phyloP scores from a whole-genome alignment of 768 basidiomycete genomes.

The Mrakia gelida region DNA sequence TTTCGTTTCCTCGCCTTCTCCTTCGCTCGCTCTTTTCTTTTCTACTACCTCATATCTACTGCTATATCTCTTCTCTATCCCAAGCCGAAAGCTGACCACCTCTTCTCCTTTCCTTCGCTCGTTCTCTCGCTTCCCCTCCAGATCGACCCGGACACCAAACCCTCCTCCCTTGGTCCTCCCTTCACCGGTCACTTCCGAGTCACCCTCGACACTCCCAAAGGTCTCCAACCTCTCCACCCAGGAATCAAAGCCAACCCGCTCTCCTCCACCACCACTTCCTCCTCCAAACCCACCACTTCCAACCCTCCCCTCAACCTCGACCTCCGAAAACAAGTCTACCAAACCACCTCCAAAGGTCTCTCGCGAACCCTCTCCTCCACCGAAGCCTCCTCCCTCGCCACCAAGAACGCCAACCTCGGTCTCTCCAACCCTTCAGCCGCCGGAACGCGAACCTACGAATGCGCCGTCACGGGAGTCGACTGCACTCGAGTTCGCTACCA shows the following conservation, averaged over 20 bases:
- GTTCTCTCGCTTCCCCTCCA: conserved; percentile 42
- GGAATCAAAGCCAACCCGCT: conserved; percentile 43
- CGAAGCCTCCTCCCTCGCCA: conserved; percentile 65
- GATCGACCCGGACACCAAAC: conserved; percentile 96
- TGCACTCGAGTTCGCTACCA: conserved; percentile 86
- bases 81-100: neutral
- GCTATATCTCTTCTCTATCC: neutral
- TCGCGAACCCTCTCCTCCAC: conserved; percentile 62
- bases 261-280: conserved; percentile 1
- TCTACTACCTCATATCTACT: neutral
- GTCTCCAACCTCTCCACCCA: conserved; percentile 79
- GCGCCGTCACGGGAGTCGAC: conserved; percentile 93
- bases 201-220: conserved; percentile 91
- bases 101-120: neutral
- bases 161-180: conserved; percentile 88
- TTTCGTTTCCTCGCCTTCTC: neutral
- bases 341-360: conserved; percentile 72
- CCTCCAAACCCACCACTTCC: conserved; percentile 35
- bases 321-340: conserved; percentile 80
- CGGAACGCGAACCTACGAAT: conserved; percentile 56
- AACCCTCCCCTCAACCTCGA: conserved; percentile 62
- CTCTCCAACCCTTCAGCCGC: conserved; percentile 48
- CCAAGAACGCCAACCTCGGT: conserved; percentile 47
- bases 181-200: conserved; percentile 99
- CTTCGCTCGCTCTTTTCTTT: neutral